Percentiles rank a stretch among this genome's conserved stretches.
phyloP scores from a whole-genome alignment of 2,329 filamentous ascomycete species.

The Graphilbum fragrans region DNA sequence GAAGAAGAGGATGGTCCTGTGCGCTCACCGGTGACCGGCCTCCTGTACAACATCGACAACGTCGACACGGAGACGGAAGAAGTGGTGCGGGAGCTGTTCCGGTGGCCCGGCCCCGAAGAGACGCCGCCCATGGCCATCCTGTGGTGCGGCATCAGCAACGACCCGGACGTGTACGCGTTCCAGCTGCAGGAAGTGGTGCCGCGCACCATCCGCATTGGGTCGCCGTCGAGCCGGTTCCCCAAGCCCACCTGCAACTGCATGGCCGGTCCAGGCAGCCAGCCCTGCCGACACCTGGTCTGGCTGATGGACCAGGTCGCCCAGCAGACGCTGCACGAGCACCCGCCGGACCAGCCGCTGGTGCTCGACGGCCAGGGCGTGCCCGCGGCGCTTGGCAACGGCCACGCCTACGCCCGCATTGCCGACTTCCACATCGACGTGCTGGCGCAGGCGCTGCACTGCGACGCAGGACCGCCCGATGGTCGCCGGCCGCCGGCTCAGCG shows the following conservation, averaged over 20 bases:
- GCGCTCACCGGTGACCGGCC: constrained; percentile 21
- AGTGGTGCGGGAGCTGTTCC: constrained; percentile 30
- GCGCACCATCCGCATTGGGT: constrained; percentile 36
- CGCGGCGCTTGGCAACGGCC: constrained; percentile 7
- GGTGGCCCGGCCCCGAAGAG: constrained; percentile 16
- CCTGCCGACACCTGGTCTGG: constrained; percentile 42
- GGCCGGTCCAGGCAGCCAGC: constrained; percentile 11
- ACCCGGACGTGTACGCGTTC: constrained; percentile 38
- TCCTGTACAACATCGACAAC: constrained; percentile 18
- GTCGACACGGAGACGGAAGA: constrained; percentile 15
- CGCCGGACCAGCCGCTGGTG: constrained; percentile 17
- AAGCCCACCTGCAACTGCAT: constrained; percentile 34
- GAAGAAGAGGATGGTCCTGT: constrained; percentile 18
- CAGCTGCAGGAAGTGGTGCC: constrained; percentile 42
- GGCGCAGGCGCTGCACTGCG: constrained; percentile 38
- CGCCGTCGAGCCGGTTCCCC: constrained; percentile 24
- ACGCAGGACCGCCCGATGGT: constrained; percentile 21
- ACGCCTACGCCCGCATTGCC: constrained; percentile 31
- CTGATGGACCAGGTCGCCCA: constrained; percentile 39
- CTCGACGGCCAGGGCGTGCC: constrained; percentile 21
- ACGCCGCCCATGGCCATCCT: constrained; percentile 37
- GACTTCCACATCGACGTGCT: constrained; percentile 38
- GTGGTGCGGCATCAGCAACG: constrained; percentile 27
- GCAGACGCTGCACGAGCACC: constrained; percentile 32
- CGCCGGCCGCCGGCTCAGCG: constrained; percentile 21